Conservation (phyloP, 2,329 filamentous ascomycete species). For the Scedosporium minutisporum region DNA sequence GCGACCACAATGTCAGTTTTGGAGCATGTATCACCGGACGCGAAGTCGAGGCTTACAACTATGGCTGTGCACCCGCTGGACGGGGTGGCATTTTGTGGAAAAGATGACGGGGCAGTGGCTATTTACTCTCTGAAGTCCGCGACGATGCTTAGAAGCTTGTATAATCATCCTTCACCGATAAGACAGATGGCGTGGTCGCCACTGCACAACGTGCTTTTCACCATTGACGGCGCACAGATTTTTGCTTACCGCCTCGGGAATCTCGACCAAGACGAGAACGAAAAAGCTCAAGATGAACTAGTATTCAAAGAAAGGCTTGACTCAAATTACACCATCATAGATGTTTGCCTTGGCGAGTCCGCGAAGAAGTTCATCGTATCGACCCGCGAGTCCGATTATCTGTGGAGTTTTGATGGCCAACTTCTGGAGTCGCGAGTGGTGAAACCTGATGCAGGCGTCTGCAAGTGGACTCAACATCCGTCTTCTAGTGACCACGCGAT, state of each 20-base stretch:
- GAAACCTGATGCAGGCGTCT: conserved; percentile 5
- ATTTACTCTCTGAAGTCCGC: not conserved
- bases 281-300: not conserved
- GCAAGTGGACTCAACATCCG: conserved; percentile 15
- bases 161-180: not conserved
- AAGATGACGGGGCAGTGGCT: not conserved
- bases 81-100: not conserved
- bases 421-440: conserved; percentile 11
- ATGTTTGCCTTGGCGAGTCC: conserved; percentile 16
- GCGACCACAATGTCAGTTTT: conserved; percentile 10
- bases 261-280: not conserved
- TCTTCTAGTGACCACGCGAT: conserved; percentile 16
- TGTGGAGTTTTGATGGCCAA: conserved; percentile 18
- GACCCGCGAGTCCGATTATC: conserved; percentile 19
- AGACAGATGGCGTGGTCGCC: not conserved
- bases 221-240: not conserved
- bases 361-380: conserved; percentile 21
- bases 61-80: not conserved
- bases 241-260: too few species aligned
- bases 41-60: not conserved
- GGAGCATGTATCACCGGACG: not conserved
- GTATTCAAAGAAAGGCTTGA: conserved; percentile 11
- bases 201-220: not conserved
- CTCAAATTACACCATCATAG: conserved; percentile 14
- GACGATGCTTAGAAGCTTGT: not conserved